Base-by-base conservation (phyloP, 1,284 basidiomycete genomes). In the Leccinum solheimii region DNA sequence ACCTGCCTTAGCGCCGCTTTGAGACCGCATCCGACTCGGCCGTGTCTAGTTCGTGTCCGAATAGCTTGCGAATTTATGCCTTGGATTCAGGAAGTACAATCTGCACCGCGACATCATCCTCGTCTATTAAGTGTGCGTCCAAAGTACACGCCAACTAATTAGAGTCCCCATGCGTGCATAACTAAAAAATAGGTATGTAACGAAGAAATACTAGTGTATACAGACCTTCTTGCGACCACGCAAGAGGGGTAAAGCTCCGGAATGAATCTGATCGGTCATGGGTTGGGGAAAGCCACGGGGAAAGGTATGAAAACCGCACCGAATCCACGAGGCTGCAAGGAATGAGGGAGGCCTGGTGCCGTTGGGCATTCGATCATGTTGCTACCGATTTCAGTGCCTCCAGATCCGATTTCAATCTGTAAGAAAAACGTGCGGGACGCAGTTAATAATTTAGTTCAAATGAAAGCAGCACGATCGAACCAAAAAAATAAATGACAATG, bases 341-440 rank as follows among this genome's bases (percentile, higher is more conserved):
- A 54, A 49, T 4, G 60, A 51, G 19, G 19, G 26, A 34, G 34
- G 50, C 14, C 54, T 32, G 55, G 56, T 50, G 53, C 53, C 52
- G 40, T 62, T 58, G 53, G 36, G 51, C 34, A 11, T 62, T 62
- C 57, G 62, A 64, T 72, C 66, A 75, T 55, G 62, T 10, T 21
- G 53, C 34, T 40, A 55, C 27, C 36, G 56, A 9, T 62, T 71
- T 78, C 62, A 78, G 66, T 71, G 79, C 78, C 62, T 84, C 84
- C 64, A 88, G 65, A 66, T 90, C 88, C 72, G 84, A 86, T 65
- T 86, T 86, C 73, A 90, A 78, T 79, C 88, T 90, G 77, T 64
- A 72, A 69, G 56, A 64, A 66, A 76, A 67, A 45, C 64, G 58
- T 56, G 64, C 62, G 51, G 19, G 55, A 58, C 56, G 66, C 63